Base-by-base conservation (phyloP, 2,329 filamentous ascomycete species). In the Lithohypha guttulata region DNA sequence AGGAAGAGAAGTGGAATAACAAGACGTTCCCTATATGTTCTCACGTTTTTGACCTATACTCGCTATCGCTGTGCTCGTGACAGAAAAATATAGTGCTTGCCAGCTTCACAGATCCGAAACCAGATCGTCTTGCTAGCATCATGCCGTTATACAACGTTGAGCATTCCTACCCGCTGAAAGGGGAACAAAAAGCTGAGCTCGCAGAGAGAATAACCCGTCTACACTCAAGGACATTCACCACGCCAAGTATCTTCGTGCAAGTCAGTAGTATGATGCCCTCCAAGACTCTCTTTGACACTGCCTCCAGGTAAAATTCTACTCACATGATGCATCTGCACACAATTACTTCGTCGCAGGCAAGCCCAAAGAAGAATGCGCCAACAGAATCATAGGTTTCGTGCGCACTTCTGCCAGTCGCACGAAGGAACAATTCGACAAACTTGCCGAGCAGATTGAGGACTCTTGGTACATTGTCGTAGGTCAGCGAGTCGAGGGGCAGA, bases 241-340 rank as follows among this genome's bases (percentile, higher is more conserved):
- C 47, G 2, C 49, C 49, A 3, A 44, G 40, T 5, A 35, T 51
- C 9, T 51, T 50, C 38, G 49, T 51, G 33, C 47, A 28, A 28
- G 26, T 28, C 11, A 11, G 26, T 28, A n/a, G n/a, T n/a, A n/a
- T n/a, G n/a, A n/a, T n/a, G n/a, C n/a, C n/a, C n/a, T n/a, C n/a
- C n/a, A n/a, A n/a, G n/a, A n/a, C n/a, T n/a, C n/a, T n/a, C n/a
- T n/a, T n/a, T n/a, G n/a, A n/a, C n/a, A n/a, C n/a, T n/a, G n/a
- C n/a, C n/a, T n/a, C 4, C 15, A 51, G 20, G 41, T 50, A 23
- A 34, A 42, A 25, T 51, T 47, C 41, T 20, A 30, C 26, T 42
- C 20, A 44, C 39, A 39, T 30, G 38, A 49, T 39, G 46, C 42
- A 17, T 37, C 39, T 17, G 19, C 39, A 11, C 43, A 41, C 22